Evolutionary conservation across 2,329 filamentous ascomycete species (phyloP).

Genomic region (Helotiales sp.): DNA sequence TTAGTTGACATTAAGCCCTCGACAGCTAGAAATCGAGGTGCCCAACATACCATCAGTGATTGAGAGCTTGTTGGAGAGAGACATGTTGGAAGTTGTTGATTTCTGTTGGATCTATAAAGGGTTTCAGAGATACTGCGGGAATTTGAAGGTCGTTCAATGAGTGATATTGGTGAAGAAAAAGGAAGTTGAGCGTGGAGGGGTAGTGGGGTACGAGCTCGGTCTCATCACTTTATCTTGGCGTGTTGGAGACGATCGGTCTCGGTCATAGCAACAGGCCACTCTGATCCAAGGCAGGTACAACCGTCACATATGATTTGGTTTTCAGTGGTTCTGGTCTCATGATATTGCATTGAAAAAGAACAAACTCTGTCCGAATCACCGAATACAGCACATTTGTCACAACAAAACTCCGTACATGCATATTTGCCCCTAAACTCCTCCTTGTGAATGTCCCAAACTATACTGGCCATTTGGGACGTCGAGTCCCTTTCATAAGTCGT

Average conservation of each 20-base stretch:
- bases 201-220: constrained; percentile 20
- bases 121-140: constrained; percentile 13
- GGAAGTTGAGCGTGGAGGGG: constrained; percentile 16
- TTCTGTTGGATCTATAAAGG: background rate
- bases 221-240: no score
- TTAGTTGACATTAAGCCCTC: no score
- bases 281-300: background rate
- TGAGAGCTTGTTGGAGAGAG: constrained; percentile 96
- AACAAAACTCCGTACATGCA: background rate
- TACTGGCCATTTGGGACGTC: background rate
- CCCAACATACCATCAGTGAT: constrained; percentile 95
- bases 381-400: background rate
- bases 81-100: constrained; percentile 63
- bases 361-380: background rate
- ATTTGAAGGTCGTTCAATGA: constrained; percentile 14
- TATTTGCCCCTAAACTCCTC: background rate
- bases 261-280: background rate
- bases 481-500: constrained; percentile 1
- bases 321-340: background rate
- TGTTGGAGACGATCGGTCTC: no score
- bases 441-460: background rate
- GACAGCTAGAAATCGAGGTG: no score
- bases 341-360: background rate
- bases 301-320: background rate
- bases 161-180: constrained; percentile 22